A percentile compares a stretch with the other conserved stretches of the same genome.
Conservation (phyloP, 2,329 filamentous ascomycete species). For the Teratosphaeriaceae sp. region DNA sequence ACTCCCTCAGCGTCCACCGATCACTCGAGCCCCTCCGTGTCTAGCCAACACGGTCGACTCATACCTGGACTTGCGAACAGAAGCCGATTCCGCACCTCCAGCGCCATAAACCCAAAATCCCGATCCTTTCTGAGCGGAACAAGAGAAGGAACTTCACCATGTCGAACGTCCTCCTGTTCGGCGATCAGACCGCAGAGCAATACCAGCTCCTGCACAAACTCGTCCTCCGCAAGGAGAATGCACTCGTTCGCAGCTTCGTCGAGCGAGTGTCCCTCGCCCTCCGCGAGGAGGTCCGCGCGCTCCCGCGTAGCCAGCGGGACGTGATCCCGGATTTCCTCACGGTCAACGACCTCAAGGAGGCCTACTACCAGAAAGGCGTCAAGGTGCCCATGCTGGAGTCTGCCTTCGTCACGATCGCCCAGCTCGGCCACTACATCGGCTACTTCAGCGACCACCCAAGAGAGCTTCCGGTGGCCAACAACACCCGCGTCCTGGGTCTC, state of each 20-base stretch:
- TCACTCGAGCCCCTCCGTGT: slow-evolving; percentile 20
- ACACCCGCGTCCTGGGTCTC: slow-evolving; percentile 53
- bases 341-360: slow-evolving; percentile 58
- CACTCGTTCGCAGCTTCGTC: slow-evolving; percentile 57
- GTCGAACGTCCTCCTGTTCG: slow-evolving; percentile 55
- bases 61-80: slow-evolving; percentile 2
- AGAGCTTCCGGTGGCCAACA: slow-evolving; percentile 46
- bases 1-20: slow-evolving; percentile 5
- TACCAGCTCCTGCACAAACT: slow-evolving; percentile 52
- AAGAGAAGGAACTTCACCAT: slow-evolving; percentile 17
- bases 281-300: slow-evolving; percentile 52
- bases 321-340: slow-evolving; percentile 57
- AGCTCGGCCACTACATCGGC: slow-evolving; percentile 64
- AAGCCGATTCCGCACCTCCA: neutral
- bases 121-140: too few species aligned
- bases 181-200: slow-evolving; percentile 65
- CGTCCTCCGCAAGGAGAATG: slow-evolving; percentile 44
- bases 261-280: slow-evolving; percentile 52
- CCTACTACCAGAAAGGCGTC: slow-evolving; percentile 51
- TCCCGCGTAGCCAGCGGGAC: slow-evolving; percentile 52
- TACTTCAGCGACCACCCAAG: slow-evolving; percentile 48
- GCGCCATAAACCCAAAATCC: neutral
- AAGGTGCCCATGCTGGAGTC: slow-evolving; percentile 60
- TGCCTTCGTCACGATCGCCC: slow-evolving; percentile 57
- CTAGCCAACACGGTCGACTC: slow-evolving; percentile 27